phyloP scores from a whole-genome alignment of 116 monocot genomes.

The Cymodocea nodosa region DNA sequence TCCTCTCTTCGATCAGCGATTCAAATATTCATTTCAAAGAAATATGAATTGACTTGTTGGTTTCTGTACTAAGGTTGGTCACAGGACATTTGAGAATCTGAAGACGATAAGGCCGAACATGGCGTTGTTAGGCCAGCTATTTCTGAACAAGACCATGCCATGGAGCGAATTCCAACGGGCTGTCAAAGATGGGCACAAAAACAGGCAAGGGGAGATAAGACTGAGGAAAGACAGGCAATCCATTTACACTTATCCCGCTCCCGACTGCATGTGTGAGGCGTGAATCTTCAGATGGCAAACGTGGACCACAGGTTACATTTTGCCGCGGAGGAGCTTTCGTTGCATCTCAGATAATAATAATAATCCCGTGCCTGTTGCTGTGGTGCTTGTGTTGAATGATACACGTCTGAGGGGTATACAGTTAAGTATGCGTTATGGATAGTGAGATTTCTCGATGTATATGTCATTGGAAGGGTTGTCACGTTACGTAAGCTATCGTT shows the following conservation, averaged over 20 bases:
- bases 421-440: background rate
- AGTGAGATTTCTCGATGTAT: background rate
- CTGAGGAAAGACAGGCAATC: conserved; percentile 67
- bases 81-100: conserved; percentile 59
- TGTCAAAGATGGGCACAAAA: conserved; percentile 46
- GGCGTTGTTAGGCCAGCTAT: conserved; percentile 62
- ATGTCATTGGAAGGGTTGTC: background rate
- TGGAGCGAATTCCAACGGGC: conserved; percentile 55
- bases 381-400: background rate
- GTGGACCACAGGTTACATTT: background rate
- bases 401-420: background rate
- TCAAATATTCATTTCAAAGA: too few species aligned
- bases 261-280: conserved; percentile 67
- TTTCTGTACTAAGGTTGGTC: conserved; percentile 28
- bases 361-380: background rate
- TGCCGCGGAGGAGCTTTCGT: background rate
- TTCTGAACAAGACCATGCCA: conserved; percentile 69
- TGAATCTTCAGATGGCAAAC: background rate
- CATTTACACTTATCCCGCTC: conserved; percentile 87
- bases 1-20: background rate
- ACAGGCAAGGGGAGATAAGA: conserved; percentile 44
- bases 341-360: background rate
- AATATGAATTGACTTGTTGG: too few species aligned
- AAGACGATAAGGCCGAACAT: conserved; percentile 80
- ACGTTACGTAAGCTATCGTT: background rate